Base-by-base conservation (phyloP, 441 rosid genomes). In the Kokia cookei region DNA sequence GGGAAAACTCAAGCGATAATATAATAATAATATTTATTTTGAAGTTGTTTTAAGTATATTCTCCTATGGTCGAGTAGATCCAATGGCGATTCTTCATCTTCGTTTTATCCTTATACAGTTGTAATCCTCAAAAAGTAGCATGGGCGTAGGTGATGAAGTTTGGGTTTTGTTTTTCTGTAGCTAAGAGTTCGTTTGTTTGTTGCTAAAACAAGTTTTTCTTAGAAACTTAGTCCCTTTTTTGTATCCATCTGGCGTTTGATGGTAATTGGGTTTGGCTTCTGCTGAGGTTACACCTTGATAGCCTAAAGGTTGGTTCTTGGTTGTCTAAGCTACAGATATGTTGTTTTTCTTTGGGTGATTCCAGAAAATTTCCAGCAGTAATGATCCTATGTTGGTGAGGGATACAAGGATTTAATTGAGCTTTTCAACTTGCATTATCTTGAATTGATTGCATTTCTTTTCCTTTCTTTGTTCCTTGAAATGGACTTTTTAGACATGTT, bases 251-350 rank as follows among this genome's bases (percentile, higher is more conserved):
- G 13, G 73, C 51, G 12, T 67, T 54, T 40, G 59, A 17, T 48
- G 65, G 29, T 42, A 59, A 32, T 50, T 27, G 76, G 54, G 69
- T 68, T 69, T 53, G 71, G 27, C 27, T 75, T 35, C 62, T 54
- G 37, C 71, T 54, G 69, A 37, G 74, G 60, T 74, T 64, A 26
- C 47, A 65, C 67, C 73, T 61, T 69, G 73, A 37, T 77, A 53
- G 58, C 54, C 66, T 76, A 51, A 59, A 51, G 69, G 77, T 66
- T 32, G 48, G 22, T 66, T 27, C 82, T 62, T 32, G 48, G 22
- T 71, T 27, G 83, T 62, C 82, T 72, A 72, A 71, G 17, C 73
- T 74, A 69, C 35, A 64, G 73, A 81, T 62, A 69, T 45, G 77
- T 37, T 74, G 24, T 80, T 82, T 80, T 69, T 65, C 58, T 57